Conservation (phyloP, 106 monocot species). For the Platanthera zijinensis region DNA sequence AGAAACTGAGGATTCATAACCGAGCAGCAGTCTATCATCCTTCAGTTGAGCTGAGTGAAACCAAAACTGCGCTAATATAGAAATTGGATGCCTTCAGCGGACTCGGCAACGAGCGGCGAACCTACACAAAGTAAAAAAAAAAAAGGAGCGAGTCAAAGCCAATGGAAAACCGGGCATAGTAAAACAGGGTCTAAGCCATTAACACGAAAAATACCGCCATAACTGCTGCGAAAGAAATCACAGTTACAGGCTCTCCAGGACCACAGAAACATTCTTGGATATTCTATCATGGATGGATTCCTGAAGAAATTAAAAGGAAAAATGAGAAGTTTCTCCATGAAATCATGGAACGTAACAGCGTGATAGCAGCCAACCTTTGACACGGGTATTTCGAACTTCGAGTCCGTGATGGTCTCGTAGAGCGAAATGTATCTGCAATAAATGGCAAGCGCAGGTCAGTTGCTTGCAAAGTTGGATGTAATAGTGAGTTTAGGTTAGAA, state of each 20-base stretch:
- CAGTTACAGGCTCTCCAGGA: slow-evolving; percentile 17
- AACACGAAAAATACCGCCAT: no score
- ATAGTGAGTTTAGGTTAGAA: background rate
- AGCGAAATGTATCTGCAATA: slow-evolving; percentile 59
- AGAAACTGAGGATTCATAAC: no score
- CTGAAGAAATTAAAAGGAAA: slow-evolving; percentile 17
- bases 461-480: background rate
- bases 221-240: no score
- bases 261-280: slow-evolving; percentile 44
- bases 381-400: slow-evolving; percentile 36
- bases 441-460: background rate
- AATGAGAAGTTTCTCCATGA: background rate
- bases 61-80: no score
- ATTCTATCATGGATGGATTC: slow-evolving; percentile 64
- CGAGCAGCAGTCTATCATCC: no score
- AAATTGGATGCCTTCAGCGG: no score
- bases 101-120: no score
- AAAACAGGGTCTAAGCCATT: no score
- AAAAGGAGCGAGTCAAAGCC: no score
- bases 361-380: slow-evolving; percentile 28
- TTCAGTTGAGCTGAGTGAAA: no score
- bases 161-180: no score
- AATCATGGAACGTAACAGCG: background rate
- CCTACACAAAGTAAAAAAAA: no score
- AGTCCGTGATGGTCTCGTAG: slow-evolving; percentile 55